Percentiles rank a stretch among this genome's conserved stretches.
Conservation (phyloP, 257 asterid genomes). For the Jacaranda copaia region DNA sequence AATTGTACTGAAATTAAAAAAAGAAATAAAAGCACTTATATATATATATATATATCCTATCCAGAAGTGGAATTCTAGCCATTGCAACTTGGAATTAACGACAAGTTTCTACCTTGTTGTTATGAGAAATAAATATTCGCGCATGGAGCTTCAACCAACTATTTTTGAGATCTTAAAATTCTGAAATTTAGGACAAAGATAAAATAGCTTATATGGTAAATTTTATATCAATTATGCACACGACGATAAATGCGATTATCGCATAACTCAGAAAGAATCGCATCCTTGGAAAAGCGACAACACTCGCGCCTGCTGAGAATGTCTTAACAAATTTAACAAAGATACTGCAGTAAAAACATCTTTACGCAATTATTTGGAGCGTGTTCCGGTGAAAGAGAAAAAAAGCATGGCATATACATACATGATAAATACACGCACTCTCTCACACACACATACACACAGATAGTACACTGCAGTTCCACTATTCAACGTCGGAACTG, state of each 20-base stretch:
- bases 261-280: background rate
- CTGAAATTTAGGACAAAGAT: no score
- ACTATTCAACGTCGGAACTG: constrained; percentile 48
- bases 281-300: constrained; percentile 9
- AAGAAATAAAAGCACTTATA: no score
- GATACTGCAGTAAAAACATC: constrained; percentile 24
- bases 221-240: no score
- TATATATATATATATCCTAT: no score
- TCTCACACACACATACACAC: background rate
- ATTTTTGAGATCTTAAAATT: no score
- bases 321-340: constrained; percentile 24
- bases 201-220: no score
- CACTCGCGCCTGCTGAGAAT: constrained; percentile 11
- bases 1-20: no score
- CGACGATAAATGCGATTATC: background rate
- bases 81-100: no score
- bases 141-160: no score
- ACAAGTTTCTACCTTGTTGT: no score
- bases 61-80: no score
- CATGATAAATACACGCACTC: constrained; percentile 29
- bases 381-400: constrained; percentile 21
- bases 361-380: constrained; percentile 36
- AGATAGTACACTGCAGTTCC: constrained; percentile 35
- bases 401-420: constrained; percentile 25
- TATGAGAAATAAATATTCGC: no score